Conservation (phyloP, 169 alveolate genomes). For the Babesia bovis region DNA sequence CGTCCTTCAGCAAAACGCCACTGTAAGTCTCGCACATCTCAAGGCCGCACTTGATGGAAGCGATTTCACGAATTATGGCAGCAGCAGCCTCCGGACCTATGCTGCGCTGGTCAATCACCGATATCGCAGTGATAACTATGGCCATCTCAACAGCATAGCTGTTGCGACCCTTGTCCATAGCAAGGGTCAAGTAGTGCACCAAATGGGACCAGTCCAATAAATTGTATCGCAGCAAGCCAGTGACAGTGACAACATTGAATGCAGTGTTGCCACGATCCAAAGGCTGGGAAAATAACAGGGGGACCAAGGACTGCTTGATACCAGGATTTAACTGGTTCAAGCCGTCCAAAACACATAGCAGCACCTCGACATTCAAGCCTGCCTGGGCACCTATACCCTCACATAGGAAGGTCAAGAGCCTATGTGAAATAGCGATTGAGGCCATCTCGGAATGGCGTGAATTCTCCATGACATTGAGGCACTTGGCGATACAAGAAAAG, state of each 20-base stretch:
- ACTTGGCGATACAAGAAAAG: constrained; percentile 50
- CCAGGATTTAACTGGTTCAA: constrained; percentile 44
- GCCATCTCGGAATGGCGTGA: constrained; percentile 50
- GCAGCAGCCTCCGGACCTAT: constrained; percentile 46
- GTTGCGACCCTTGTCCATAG: constrained; percentile 68
- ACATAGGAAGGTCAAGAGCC: constrained; percentile 59
- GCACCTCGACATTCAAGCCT: constrained; percentile 61
- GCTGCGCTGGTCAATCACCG: constrained; percentile 63
- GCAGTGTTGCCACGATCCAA: constrained; percentile 52
- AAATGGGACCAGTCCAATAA: constrained; percentile 65
- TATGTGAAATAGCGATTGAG: constrained; percentile 47
- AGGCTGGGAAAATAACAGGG: constrained; percentile 52
- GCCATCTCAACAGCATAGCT: constrained; percentile 64
- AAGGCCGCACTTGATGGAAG: constrained; percentile 30
- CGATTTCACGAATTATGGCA: constrained; percentile 46
- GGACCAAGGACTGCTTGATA: constrained; percentile 58
- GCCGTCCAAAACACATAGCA: constrained; percentile 58
- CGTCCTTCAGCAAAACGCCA: constrained; percentile 56
- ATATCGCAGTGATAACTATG: constrained; percentile 59
- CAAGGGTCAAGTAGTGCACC: constrained; percentile 45
- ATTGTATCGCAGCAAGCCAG: constrained; percentile 59
- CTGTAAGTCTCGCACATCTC: constrained; percentile 61
- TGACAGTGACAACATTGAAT: constrained; percentile 54
- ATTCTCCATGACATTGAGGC: constrained; percentile 60
- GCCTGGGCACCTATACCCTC: constrained; percentile 65